These are phyloP conservation scores for Hyaloscypha variabilis DNA, from an alignment of 495 filamentous ascomycete genomes.

Conservation along the genomic window DNA sequence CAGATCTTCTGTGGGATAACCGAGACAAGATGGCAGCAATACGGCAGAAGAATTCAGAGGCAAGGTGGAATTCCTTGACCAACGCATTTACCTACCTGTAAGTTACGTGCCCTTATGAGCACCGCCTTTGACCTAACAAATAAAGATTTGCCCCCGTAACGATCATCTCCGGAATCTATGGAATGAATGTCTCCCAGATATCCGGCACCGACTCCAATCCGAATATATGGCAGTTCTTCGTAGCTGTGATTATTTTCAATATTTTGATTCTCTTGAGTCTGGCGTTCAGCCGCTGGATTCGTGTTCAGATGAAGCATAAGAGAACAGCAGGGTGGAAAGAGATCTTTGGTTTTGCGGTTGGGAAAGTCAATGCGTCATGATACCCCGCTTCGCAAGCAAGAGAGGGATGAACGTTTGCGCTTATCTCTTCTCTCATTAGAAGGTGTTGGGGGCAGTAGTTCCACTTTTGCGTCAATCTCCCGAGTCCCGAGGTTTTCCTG, in stretches of 20 bases:
- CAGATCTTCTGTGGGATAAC: slow-evolving; percentile 30
- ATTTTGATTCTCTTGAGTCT: slow-evolving; percentile 23
- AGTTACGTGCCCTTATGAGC: neutral
- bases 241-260: slow-evolving; percentile 27
- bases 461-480: too few species aligned
- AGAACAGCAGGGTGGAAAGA: slow-evolving; percentile 23
- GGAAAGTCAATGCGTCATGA: neutral
- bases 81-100: slow-evolving; percentile 36
- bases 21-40: slow-evolving; percentile 29
- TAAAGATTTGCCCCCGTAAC: slow-evolving; percentile 33
- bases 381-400: neutral
- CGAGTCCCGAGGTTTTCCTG: too few species aligned
- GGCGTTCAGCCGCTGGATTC: slow-evolving; percentile 25
- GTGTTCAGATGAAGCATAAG: slow-evolving; percentile 21
- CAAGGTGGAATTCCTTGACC: slow-evolving; percentile 28
- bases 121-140: neutral
- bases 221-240: slow-evolving; percentile 36
- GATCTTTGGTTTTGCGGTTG: slow-evolving; percentile 27
- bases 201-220: slow-evolving; percentile 25
- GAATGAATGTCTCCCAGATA: slow-evolving; percentile 36
- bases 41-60: slow-evolving; percentile 22
- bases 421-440: too few species aligned
- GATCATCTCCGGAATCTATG: slow-evolving; percentile 32
- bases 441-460: too few species aligned
- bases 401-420: too few species aligned